Evolutionary conservation across 345 rosid genomes (phyloP), one percentile per base, ranked within the genome.

Genomic region (Abelmoschus esculentus): DNA sequence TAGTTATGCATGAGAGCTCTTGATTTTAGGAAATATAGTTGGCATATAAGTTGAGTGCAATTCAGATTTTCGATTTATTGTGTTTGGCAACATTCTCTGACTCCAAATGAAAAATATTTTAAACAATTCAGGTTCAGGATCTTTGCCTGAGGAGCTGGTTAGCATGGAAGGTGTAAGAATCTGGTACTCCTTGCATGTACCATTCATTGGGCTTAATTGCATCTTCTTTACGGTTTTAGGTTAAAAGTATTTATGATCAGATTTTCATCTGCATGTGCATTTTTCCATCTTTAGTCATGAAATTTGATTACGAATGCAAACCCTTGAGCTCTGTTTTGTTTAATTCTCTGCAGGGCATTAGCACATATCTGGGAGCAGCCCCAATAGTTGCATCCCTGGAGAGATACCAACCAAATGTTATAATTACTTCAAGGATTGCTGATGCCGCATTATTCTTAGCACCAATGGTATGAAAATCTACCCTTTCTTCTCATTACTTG

Each of bases 311-410:
- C 59, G 26, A 4, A 56, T 42, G 1, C 59, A 46, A 46, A 47
- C 17, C 61, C 49, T 49, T 63, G 61, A 46, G 44, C 53, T 66
- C 50, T 44, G 7, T 17, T 74, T 73, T 14, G 62, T 57, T 31
- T 73, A 29, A 60, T 75, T 54, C 49, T 75, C 42, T 77, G 75
- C 84, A 93, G 97, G 97, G 96, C 49, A 64, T 78, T 59, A 83
- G 97, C 81, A 90, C 98, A 29, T 93, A 93, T 82, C 83, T 93
- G 66, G 98, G 98, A 81, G 97, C 97, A 65, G 92, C 90, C 76
- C 97, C 97, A 1, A 86, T 93, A 76, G 97, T 93, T 73, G 90
- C 88, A 80, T 93, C 97, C 72, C 86, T 93, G 60, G 96, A 89
- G 62, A 90, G 81, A 77, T 89, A 93, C 83, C 85, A 79, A 70